Evolutionary conservation across 352 stramenopile genomes (phyloP).

Genomic region (Poterioochromonas sp.): DNA sequence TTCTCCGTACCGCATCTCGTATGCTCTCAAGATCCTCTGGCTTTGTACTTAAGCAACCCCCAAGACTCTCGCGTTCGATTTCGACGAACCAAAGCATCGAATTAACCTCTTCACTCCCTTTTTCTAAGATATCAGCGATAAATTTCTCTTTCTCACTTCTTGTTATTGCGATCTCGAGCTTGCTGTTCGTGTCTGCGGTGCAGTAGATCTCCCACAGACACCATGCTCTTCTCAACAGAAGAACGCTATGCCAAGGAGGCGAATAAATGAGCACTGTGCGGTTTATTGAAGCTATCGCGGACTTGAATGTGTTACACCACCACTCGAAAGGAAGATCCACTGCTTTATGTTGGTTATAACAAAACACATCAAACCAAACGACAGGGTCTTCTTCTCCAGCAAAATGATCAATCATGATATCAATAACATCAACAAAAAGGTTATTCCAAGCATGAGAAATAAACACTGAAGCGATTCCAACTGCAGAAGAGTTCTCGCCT

Average conservation of each 20-base stretch:
- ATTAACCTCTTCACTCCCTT: too few relatives aligned
- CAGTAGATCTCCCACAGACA: neutral
- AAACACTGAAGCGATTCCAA: neutral
- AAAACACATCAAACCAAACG: slow-evolving; percentile 19
- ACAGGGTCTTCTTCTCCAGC: neutral
- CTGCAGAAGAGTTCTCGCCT: neutral
- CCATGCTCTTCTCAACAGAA: neutral
- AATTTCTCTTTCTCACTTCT: too few relatives aligned
- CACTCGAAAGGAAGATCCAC: neutral
- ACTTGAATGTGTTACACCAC: neutral
- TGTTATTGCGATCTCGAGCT: too few relatives aligned
- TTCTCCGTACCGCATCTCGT: too few relatives aligned
- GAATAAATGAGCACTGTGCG: neutral
- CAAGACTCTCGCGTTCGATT: too few relatives aligned
- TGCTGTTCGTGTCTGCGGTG: too few relatives aligned
- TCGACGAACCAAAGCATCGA: too few relatives aligned
- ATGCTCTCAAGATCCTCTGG: too few relatives aligned
- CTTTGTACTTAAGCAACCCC: too few relatives aligned
- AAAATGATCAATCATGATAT: neutral
- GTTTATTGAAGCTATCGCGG: neutral
- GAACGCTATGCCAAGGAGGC: neutral
- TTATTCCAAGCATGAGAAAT: neutral
- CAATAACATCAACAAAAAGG: slow-evolving; percentile 1
- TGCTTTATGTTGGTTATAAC: neutral
- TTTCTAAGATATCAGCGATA: too few relatives aligned